Base-by-base conservation (phyloP, 2,329 filamentous ascomycete genomes). In the Colletotrichum lini region DNA sequence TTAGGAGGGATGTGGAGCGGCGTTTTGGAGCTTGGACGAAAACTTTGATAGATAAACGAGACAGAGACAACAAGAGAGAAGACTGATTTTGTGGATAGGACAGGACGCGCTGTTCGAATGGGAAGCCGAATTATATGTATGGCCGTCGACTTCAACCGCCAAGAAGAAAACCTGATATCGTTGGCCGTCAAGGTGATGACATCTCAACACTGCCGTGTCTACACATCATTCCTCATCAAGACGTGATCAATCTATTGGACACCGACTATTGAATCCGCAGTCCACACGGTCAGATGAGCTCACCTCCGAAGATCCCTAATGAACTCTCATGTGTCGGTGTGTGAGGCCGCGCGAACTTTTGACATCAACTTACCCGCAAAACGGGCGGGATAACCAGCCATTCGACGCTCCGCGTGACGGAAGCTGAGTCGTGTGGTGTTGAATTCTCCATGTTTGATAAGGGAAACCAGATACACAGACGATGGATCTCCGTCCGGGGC, bases 181-280 rank as follows among this genome's bases (percentile, higher is more conserved):
- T 15, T 21, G 18, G 10, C 23, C 23, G 35, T 12, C 8, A 45
- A 38, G 40, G 42, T 7, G 6, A 18, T 21, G 49, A 56, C 50
- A 45, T n/a, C 42, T 44, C 50, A 45, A 45, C 21, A 4, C 12
- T 38, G 8, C 44, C 18, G 18, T 35, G 15, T 42, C 30, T 40
- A 12, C 21, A 38, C 30, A 23, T 50, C 50, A 42, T 50, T 30
- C 53, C 53, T 23, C 18, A 38, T 57, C 15, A 6, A 58, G 38
- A 42, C 7, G 44, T 26, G 3, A 15, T 2, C 44, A 65, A 65
- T 65, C 42, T 65, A 65, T 42, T 58, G 16, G 53, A 23, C 38
- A 50, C 53, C 35, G 44, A 65, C 63, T 65, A 50, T 58, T 4
- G 53, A 58, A 40, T 57, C 16, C 7, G 1, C 26, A 65, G 57